Evolutionary conservation across 768 basidiomycete species (phyloP), one percentile per base, ranked within the genome.

Genomic region (Lentinula edodes): DNA sequence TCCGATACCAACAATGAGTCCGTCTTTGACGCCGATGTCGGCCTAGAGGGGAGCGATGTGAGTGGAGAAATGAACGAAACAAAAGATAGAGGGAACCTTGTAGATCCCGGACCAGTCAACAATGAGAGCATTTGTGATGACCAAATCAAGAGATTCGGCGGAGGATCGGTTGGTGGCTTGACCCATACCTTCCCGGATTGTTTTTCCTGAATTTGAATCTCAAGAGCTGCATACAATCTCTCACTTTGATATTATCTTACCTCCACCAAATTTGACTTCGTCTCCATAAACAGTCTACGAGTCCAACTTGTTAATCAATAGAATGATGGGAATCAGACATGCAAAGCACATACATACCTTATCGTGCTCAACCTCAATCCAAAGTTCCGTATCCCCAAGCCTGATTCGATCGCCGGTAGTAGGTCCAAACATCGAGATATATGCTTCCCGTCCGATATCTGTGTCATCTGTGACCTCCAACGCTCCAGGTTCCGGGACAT

Each of bases 251-350:
- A 28, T 28, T 28, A 4, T 62, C 75, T 64, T 67, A 87, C 93
- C 96, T 68, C 95, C 96, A 7, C 97, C 97, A 67, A 99, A 99
- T 75, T 98, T 98, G 75, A 92, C 90, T 74, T 98, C 96, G 62
- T 98, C 96, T 1, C 96, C 97, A 69, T 97, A 96, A 3, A 86
- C 77, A 5, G 95, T 91, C 87, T 92, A 61, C 23, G 32, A 39
- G 20, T 8, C 4, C 2, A 50, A 59, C 13, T 32, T 9, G 10
- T 32, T 9, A 5, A 7, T 45, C 28, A 20, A 10, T 28, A 43
- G 28, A 57, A 57, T 36, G 4, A 28, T 2, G 39, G 15, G 39
- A 7, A 20, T 18, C 46, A 32, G 28, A 2, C 2, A 28, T 4
- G 46, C 7, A 51, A 53, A 61, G 69, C 56, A 18, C 42, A n/a